phyloP scores from a whole-genome alignment of 441 rosid species.

The Syzygium syzygioides region DNA sequence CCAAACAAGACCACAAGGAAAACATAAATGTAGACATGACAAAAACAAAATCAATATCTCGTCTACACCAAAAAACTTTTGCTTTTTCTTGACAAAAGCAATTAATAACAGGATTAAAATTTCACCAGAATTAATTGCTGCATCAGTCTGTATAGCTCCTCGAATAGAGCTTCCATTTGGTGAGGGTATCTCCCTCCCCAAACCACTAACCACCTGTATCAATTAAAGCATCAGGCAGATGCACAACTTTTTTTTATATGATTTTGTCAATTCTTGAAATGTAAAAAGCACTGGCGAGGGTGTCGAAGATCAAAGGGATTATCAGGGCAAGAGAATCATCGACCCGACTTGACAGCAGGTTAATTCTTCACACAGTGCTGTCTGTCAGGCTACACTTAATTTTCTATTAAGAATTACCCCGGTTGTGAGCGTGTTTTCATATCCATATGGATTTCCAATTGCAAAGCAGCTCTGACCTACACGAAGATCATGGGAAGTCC shows the following conservation, averaged over 20 bases:
- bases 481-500: constrained; percentile 59
- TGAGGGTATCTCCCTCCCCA: constrained; percentile 76
- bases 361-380: neutral
- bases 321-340: neutral
- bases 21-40: neutral
- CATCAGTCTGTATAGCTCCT: constrained; percentile 88
- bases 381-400: neutral
- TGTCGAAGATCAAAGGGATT: neutral
- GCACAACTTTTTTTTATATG: neutral
- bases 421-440: constrained; percentile 81
- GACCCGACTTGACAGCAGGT: neutral
- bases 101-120: neutral
- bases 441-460: constrained; percentile 88
- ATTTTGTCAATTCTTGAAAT: neutral
- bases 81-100: neutral
- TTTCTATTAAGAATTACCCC: constrained; percentile 48
- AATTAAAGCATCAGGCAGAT: neutral
- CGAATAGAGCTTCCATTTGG: constrained; percentile 66
- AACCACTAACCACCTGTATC: constrained; percentile 67
- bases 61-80: neutral
- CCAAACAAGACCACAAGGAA: neutral
- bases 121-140: constrained; percentile 70
- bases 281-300: neutral
- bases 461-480: constrained; percentile 90
- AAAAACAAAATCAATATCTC: neutral